These are phyloP conservation scores for Candida quercuum DNA, from an alignment of 805 yeast genomes.

Conservation along the genomic window DNA sequence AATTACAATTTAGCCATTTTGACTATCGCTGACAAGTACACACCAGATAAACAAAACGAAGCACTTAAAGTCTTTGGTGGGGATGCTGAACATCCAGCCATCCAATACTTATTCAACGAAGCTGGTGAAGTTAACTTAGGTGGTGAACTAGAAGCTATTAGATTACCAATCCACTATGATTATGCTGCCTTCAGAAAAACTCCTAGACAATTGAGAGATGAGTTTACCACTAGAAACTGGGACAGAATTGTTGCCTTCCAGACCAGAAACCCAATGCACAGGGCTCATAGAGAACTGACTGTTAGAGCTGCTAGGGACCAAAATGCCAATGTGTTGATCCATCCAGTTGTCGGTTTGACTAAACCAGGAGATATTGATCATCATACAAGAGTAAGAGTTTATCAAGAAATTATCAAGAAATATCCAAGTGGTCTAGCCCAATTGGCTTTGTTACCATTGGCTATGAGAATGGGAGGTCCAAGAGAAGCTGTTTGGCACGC, in stretches of 20 bases:
- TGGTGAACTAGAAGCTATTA: slow-evolving; percentile 80
- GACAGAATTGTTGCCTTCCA: slow-evolving; percentile 91
- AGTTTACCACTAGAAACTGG: slow-evolving; percentile 81
- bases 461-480: slow-evolving; percentile 99
- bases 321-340: slow-evolving; percentile 82
- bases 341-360: slow-evolving; percentile 95
- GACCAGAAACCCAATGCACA: slow-evolving; percentile 97
- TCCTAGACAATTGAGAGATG: slow-evolving; percentile 84
- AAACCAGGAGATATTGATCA: slow-evolving; percentile 98
- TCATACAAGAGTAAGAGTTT: slow-evolving; percentile 94
- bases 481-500: slow-evolving; percentile 99
- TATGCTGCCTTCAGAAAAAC: slow-evolving; percentile 83
- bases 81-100: slow-evolving; percentile 95
- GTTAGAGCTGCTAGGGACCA: slow-evolving; percentile 95
- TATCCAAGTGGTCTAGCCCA: slow-evolving; percentile 94
- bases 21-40: slow-evolving; percentile 72
- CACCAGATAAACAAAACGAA: slow-evolving; percentile 75
- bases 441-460: slow-evolving; percentile 82
- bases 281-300: slow-evolving; percentile 95
- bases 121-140: slow-evolving; percentile 87
- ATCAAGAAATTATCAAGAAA: slow-evolving; percentile 85
- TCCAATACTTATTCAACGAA: slow-evolving; percentile 60
- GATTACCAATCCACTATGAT: slow-evolving; percentile 84
- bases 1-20: slow-evolving; percentile 75
- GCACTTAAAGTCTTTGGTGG: slow-evolving; percentile 90